Conservation (phyloP, 352 stramenopile genomes). For the Globisporangium spinosum region DNA sequence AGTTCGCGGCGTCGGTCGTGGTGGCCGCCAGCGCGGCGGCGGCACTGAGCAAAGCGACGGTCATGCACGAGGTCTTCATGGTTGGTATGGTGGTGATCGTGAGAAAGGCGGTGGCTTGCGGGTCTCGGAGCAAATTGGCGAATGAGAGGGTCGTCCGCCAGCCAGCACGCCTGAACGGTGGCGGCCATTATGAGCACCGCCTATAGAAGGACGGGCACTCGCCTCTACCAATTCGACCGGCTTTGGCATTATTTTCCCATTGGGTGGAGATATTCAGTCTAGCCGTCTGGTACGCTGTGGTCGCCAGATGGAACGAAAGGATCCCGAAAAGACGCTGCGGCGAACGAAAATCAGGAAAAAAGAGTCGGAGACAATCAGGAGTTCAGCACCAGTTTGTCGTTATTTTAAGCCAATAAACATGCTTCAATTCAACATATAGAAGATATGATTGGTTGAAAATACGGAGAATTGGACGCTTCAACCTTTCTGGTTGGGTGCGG, state of each 20-base stretch:
- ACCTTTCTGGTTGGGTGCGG: background rate
- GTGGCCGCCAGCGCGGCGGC: conserved; percentile 19
- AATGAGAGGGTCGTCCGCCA: conserved; percentile 3
- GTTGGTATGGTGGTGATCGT: background rate
- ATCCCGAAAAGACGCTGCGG: conserved; percentile 3
- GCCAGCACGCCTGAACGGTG: too few species aligned
- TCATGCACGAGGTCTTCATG: conserved; percentile 29
- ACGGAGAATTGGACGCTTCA: background rate
- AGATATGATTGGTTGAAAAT: background rate
- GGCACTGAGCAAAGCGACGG: conserved; percentile 16
- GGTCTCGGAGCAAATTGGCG: background rate
- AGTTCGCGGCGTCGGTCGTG: conserved; percentile 23
- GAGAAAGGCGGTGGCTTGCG: background rate
- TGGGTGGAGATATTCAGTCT: conserved; percentile 7
- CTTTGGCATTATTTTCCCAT: background rate
- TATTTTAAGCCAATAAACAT: background rate
- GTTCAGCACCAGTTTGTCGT: background rate
- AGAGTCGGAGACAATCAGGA: conserved; percentile 5
- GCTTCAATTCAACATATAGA: background rate
- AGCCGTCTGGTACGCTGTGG: background rate
- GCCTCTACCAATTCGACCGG: background rate
- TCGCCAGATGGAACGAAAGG: conserved; percentile 1
- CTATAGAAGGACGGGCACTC: background rate
- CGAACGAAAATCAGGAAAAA: background rate
- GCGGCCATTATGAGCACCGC: background rate